A percentile compares a stretch with the other conserved stretches of the same genome.
These are phyloP conservation scores for Diplodia sapinea DNA, from an alignment of 2,329 filamentous ascomycete genomes.

Conservation along the genomic window DNA sequence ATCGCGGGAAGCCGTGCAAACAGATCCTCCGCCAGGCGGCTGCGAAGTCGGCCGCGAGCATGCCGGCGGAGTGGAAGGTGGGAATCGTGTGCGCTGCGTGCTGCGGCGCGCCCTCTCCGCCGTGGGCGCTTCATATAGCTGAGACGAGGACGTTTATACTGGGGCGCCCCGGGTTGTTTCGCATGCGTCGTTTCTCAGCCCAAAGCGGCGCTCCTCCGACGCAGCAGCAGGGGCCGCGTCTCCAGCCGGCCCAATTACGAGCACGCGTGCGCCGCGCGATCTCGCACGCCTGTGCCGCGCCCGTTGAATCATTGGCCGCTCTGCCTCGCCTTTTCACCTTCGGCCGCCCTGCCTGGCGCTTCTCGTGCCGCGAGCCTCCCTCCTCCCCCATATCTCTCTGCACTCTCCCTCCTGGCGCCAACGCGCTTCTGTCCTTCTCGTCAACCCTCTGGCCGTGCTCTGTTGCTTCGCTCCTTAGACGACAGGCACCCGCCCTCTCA, in stretches of 20 bases:
- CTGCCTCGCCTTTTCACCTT: slow-evolving; percentile 25
- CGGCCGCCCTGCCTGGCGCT: slow-evolving; percentile 25
- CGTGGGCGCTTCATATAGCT: slow-evolving; percentile 11
- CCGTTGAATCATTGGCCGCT: slow-evolving; percentile 24
- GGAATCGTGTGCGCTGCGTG: not conserved
- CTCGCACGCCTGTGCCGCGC: slow-evolving; percentile 19
- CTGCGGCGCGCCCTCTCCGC: slow-evolving; percentile 11
- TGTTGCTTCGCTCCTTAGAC: slow-evolving; percentile 49
- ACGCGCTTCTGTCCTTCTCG: slow-evolving; percentile 7
- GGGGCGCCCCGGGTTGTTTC: slow-evolving; percentile 21
- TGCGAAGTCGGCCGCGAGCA: not conserved
- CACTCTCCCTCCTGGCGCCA: slow-evolving; percentile 22
- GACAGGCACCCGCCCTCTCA: slow-evolving; percentile 36
- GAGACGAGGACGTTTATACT: slow-evolving; percentile 24
- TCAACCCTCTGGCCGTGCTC: slow-evolving; percentile 30
- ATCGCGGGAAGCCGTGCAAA: slow-evolving; percentile 26
- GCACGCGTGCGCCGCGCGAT: slow-evolving; percentile 5
- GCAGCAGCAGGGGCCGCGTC: slow-evolving; percentile 1
- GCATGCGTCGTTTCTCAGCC: slow-evolving; percentile 21
- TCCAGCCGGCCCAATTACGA: slow-evolving; percentile 8
- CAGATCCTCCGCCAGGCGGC: not conserved
- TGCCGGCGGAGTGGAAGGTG: slow-evolving; percentile 10
- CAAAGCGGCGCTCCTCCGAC: slow-evolving; percentile 11
- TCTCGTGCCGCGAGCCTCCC: slow-evolving; percentile 18
- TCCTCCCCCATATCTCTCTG: slow-evolving; percentile 39